phyloP scores from a whole-genome alignment of 163 green algal species.

The Scenedesmus sp. region DNA sequence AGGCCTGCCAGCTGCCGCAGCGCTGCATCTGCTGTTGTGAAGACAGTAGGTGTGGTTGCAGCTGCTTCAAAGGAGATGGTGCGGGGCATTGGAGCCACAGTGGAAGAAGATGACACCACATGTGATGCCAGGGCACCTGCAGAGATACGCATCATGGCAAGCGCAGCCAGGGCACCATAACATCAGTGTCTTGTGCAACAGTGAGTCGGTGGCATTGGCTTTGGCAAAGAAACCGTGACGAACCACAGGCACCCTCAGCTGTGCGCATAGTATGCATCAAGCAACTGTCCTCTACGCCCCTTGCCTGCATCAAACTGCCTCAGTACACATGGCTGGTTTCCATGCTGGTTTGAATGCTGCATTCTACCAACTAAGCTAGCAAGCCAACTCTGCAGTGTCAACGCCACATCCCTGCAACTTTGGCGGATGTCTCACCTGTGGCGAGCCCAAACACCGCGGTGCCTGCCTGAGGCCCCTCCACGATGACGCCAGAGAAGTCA shows the following conservation, averaged over 20 bases:
- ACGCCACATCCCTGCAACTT: too few species aligned
- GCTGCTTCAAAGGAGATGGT: slow-evolving; percentile 62
- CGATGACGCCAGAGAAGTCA: slow-evolving; percentile 52
- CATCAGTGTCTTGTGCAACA: not conserved
- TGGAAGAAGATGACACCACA: slow-evolving; percentile 61
- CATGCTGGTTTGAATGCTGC: not conserved
- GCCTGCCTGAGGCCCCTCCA: slow-evolving; percentile 56
- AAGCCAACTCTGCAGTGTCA: not conserved
- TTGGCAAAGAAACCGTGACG: too few species aligned
- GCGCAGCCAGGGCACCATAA: too few species aligned
- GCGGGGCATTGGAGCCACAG: slow-evolving; percentile 69
- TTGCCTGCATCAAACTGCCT: too few species aligned
- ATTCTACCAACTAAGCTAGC: not conserved
- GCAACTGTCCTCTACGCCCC: too few species aligned
- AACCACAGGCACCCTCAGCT: too few species aligned
- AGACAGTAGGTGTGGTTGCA: slow-evolving; percentile 77
- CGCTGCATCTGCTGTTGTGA: slow-evolving; percentile 66
- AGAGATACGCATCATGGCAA: not conserved
- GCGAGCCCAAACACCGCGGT: slow-evolving; percentile 72
- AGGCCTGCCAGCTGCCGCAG: slow-evolving; percentile 51
- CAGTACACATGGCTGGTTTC: not conserved
- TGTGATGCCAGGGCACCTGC: slow-evolving; percentile 66
- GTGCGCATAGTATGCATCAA: too few species aligned
- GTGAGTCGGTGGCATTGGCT: too few species aligned
- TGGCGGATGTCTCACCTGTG: slow-evolving; percentile 38